Base-by-base conservation (phyloP, 371 early-diverging fungal species). In the Rhizopus arrhizus region DNA sequence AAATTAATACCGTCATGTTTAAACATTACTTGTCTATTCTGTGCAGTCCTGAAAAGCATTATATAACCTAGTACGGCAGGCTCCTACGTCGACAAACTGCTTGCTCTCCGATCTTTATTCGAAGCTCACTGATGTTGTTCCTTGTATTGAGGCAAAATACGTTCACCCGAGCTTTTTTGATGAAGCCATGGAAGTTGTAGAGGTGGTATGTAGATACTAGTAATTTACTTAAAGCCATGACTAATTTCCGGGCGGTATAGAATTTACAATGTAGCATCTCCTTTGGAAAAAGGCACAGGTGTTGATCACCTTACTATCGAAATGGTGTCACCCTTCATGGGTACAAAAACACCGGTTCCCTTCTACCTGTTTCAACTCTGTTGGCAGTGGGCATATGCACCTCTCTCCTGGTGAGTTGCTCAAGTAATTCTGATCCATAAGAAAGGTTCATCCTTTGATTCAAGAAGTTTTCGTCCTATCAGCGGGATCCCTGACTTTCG, bases 401-500 rank as follows among this genome's bases (percentile, higher is more conserved):
- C 59, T 60, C 48, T 50, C 33, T 31, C 62, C 56, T 60, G 69
- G 74, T 49, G 70, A 0, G 38, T 55, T 12, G 68, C 74, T 1
- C 70, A 73, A 49, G 65, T 73, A 0, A 54, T 61, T 1, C 16
- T 13, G 12, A 16, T 45, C 4, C 5, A 45, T n/a, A n/a, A n/a
- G n/a, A n/a, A n/a, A n/a, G n/a, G n/a, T n/a, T n/a, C n/a, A n/a
- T n/a, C n/a, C n/a, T n/a, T n/a, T n/a, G n/a, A n/a, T n/a, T n/a
- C n/a, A n/a, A n/a, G n/a, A n/a, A n/a, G n/a, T n/a, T n/a, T n/a
- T n/a, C n/a, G n/a, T n/a, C n/a, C n/a, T n/a, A n/a, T n/a, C n/a
- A n/a, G n/a, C n/a, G n/a, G n/a, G n/a, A n/a, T n/a, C n/a, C n/a
- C n/a, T n/a, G n/a, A n/a, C n/a, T n/a, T n/a, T n/a, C n/a, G n/a